Conservation (phyloP, 2,329 filamentous ascomycete species). For the Claviceps sorghi region DNA sequence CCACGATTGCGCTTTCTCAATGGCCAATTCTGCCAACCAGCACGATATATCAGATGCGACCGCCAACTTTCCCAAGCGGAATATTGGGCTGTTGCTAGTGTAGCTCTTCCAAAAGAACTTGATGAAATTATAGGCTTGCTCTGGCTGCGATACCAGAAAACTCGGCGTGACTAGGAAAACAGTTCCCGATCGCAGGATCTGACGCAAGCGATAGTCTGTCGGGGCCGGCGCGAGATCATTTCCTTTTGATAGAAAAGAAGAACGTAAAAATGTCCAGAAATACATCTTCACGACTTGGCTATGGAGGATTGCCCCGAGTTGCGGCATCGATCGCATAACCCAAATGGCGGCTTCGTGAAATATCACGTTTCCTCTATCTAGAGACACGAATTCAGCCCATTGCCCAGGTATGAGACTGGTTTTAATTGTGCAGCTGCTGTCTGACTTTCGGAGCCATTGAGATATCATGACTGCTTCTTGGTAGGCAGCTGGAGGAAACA, state of each 20-base stretch:
- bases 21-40: slow-evolving; percentile 17
- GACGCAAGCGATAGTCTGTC: slow-evolving; percentile 14
- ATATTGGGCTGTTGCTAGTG: slow-evolving; percentile 3
- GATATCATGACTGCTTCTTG: slow-evolving; percentile 24
- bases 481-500: slow-evolving; percentile 28
- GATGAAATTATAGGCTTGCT: slow-evolving; percentile 19
- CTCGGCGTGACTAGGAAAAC: slow-evolving; percentile 27
- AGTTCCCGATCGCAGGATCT: slow-evolving; percentile 18
- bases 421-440: slow-evolving; percentile 27
- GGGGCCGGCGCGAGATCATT: not conserved
- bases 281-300: slow-evolving; percentile 12
- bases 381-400: slow-evolving; percentile 30
- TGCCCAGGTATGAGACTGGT: slow-evolving; percentile 26
- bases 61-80: slow-evolving; percentile 14
- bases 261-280: slow-evolving; percentile 25
- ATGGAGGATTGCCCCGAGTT: slow-evolving; percentile 20
- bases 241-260: slow-evolving; percentile 1
- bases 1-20: slow-evolving; percentile 9
- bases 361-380: slow-evolving; percentile 21
- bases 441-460: slow-evolving; percentile 28
- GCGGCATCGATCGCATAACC: slow-evolving; percentile 25
- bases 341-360: slow-evolving; percentile 29
- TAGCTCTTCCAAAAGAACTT: slow-evolving; percentile 20
- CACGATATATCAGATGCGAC: slow-evolving; percentile 15
- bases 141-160: slow-evolving; percentile 25